Evolutionary conservation across 2,329 filamentous ascomycete species (phyloP).

Genomic region (Aspergillus costaricaensis): DNA sequence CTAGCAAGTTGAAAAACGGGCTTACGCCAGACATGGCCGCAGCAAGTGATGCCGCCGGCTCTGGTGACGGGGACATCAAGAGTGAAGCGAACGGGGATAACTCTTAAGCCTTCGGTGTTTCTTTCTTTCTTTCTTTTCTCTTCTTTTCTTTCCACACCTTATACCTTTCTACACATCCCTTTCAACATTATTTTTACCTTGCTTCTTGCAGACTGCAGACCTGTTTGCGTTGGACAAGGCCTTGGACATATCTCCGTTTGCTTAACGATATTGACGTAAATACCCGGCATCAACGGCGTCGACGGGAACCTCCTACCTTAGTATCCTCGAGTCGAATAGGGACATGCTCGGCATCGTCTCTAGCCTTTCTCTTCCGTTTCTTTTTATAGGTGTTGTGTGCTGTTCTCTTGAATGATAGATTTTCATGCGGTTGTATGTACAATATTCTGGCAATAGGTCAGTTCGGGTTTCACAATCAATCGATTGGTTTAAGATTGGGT

Average conservation of each 20-base stretch:
- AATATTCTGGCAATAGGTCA: constrained; percentile 19
- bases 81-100: constrained; percentile 37
- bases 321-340: constrained; percentile 24
- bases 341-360: constrained; percentile 24
- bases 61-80: constrained; percentile 37
- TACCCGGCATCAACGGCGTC: constrained; percentile 32
- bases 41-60: constrained; percentile 28
- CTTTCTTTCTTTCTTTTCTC: background rate
- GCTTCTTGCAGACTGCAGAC: constrained; percentile 11
- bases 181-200: background rate
- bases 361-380: constrained; percentile 16
- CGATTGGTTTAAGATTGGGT: background rate
- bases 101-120: constrained; percentile 13
- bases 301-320: constrained; percentile 21
- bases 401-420: constrained; percentile 22
- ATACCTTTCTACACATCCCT: background rate
- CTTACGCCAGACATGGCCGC: constrained; percentile 38
- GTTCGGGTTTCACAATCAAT: background rate
- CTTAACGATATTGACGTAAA: constrained; percentile 31
- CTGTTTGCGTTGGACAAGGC: constrained; percentile 16
- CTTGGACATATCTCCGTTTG: constrained; percentile 23
- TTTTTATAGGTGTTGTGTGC: constrained; percentile 16
- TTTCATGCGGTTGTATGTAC: constrained; percentile 24
- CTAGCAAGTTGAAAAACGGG: constrained; percentile 44
- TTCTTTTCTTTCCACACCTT: background rate